Evolutionary conservation across 805 yeast species (phyloP).

Genomic region (Ogataea polymorpha): DNA sequence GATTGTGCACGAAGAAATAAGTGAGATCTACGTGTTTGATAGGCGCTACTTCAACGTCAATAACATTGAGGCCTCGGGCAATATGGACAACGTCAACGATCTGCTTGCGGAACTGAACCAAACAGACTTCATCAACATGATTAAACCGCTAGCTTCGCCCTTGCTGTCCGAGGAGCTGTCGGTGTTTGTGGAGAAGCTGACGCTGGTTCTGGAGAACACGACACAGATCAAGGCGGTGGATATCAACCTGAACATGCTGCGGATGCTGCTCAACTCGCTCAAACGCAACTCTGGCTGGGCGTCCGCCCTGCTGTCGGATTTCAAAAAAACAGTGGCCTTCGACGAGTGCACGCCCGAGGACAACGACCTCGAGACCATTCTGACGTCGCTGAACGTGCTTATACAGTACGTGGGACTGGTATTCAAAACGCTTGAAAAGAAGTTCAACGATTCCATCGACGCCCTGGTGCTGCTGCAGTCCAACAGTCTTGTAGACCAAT

Average conservation of each 20-base stretch:
- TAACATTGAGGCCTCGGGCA: constrained; percentile 20
- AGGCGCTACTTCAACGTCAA: constrained; percentile 47
- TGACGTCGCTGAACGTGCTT: constrained; percentile 47
- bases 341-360: constrained; percentile 22
- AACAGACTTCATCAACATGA: constrained; percentile 28
- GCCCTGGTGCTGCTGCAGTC: constrained; percentile 34
- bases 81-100: constrained; percentile 16
- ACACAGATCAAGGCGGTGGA: constrained; percentile 26
- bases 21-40: constrained; percentile 62
- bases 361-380: constrained; percentile 42
- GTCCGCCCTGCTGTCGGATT: constrained; percentile 35
- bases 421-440: constrained; percentile 38
- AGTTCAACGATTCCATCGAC: constrained; percentile 37
- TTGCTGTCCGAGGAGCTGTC: constrained; percentile 23
- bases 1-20: constrained; percentile 44
- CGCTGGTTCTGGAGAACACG: constrained; percentile 12
- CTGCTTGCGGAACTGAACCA: constrained; percentile 25
- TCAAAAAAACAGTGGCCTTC: constrained; percentile 27
- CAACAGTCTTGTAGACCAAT: constrained; percentile 42
- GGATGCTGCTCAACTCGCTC: constrained; percentile 36
- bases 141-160: constrained; percentile 35
- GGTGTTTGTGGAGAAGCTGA: constrained; percentile 19
- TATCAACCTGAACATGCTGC: constrained; percentile 35
- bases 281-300: constrained; percentile 40
- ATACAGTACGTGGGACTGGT: constrained; percentile 50